Percentiles rank a stretch among this genome's conserved stretches.
These are phyloP conservation scores for Cercospora nicotianae DNA, from an alignment of 2,329 filamentous ascomycete species.

Conservation along the genomic window DNA sequence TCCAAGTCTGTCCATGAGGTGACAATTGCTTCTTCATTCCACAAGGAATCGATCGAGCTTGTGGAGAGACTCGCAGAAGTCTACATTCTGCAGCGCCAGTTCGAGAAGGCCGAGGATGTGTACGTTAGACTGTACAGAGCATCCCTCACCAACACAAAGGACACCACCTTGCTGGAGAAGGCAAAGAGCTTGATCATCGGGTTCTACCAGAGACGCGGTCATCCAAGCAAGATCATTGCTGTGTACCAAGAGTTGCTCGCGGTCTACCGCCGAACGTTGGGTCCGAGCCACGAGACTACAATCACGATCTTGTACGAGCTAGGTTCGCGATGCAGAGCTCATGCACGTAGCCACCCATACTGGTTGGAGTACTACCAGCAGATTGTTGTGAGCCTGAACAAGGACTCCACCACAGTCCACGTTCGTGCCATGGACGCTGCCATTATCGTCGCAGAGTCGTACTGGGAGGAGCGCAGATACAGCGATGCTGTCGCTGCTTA, in stretches of 20 bases:
- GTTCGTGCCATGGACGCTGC: slow-evolving; percentile 45
- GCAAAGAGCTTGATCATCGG: slow-evolving; percentile 38
- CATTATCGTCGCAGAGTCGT: slow-evolving; percentile 45
- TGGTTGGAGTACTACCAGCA: slow-evolving; percentile 51
- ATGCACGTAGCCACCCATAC: slow-evolving; percentile 46
- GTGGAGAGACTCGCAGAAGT: slow-evolving; percentile 50
- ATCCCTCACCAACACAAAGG: slow-evolving; percentile 35
- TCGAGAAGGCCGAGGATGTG: slow-evolving; percentile 43
- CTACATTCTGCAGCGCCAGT: slow-evolving; percentile 43
- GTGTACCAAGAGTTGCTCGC: slow-evolving; percentile 43
- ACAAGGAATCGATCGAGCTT: slow-evolving; percentile 50
- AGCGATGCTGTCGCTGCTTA: slow-evolving; percentile 47
- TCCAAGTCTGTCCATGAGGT: slow-evolving; percentile 45
- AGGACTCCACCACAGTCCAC: slow-evolving; percentile 42
- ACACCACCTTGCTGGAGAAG: slow-evolving; percentile 38
- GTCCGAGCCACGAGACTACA: slow-evolving; percentile 45
- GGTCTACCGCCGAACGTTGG: slow-evolving; percentile 37
- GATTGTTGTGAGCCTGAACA: slow-evolving; percentile 47
- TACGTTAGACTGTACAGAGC: slow-evolving; percentile 44
- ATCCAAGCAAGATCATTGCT: slow-evolving; percentile 39
- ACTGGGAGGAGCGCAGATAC: slow-evolving; percentile 49
- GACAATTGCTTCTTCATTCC: slow-evolving; percentile 44
- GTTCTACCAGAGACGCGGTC: slow-evolving; percentile 44
- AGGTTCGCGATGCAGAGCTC: slow-evolving; percentile 40
- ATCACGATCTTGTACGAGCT: slow-evolving; percentile 52